Conservation (phyloP, 345 rosid genomes). For the Orychophragmus violaceus region DNA sequence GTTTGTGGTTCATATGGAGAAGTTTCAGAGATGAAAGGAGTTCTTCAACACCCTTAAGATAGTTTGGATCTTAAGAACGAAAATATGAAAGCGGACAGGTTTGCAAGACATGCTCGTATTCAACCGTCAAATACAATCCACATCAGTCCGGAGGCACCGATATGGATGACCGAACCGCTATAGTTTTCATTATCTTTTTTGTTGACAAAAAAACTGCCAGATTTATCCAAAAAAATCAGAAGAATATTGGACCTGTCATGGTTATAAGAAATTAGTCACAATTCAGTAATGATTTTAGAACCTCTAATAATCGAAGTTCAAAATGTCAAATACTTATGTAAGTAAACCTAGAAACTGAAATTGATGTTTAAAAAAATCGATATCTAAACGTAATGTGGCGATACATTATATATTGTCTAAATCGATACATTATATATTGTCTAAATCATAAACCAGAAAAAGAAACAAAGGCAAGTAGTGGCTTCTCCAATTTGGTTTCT, state of each 20-base stretch:
- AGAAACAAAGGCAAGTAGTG: conserved; percentile 9
- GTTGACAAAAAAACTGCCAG: too few relatives aligned
- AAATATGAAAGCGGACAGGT: too few relatives aligned
- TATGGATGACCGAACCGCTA: too few relatives aligned
- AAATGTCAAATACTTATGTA: not conserved
- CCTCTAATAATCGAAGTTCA: not conserved
- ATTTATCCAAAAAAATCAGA: too few relatives aligned
- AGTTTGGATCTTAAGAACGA: too few relatives aligned
- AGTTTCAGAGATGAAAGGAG: too few relatives aligned
- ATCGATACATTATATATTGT: not conserved
- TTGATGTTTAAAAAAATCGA: not conserved
- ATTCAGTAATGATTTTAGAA: not conserved
- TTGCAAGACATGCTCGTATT: too few relatives aligned
- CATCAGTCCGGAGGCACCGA: too few relatives aligned
- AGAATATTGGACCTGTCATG: not conserved
- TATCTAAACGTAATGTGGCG: not conserved
- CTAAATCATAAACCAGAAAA: conserved; percentile 16
- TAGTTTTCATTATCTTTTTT: too few relatives aligned
- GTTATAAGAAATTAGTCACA: not conserved
- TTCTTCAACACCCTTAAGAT: too few relatives aligned
- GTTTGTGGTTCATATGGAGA: too few relatives aligned
- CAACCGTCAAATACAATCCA: too few relatives aligned
- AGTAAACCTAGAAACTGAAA: not conserved
- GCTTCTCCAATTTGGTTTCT: conserved; percentile 19
- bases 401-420: not conserved